Evolutionary conservation across 371 early-diverging fungal genomes (phyloP), one percentile per base, ranked within the genome.

Genomic region (Neoconidiobolus thromboides): DNA sequence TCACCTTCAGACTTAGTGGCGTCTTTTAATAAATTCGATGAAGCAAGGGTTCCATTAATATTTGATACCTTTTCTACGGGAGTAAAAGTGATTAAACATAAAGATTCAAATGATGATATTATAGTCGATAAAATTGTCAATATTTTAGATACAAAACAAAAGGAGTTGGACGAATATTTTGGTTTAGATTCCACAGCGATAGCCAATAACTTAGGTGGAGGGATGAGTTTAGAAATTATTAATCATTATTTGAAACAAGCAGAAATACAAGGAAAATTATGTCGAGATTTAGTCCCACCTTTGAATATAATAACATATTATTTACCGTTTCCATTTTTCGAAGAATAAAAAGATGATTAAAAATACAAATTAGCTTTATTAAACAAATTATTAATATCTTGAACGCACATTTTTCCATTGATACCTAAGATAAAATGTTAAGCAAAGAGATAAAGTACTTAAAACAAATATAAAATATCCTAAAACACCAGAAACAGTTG

Each of bases 341-440:
- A 46, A n/a, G 46, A 6, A 46, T 46, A 46, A 26, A 26, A 26
- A 26, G 26, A 26, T 26, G 26, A 26, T 26, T 26, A 26, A 26
- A 26, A 26, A 26, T 26, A 26, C 26, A 26, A 26, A 26, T 26
- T 26, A 26, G 26, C 26, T 26, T 26, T 26, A 26, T 26, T 26
- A 26, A 26, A 26, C 26, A 26, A 26, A 26, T 26, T 26, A 26
- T 26, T 26, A 26, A 26, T 26, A 26, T 26, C 26, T 26, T 26
- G 26, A 26, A 26, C 26, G 26, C 26, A 26, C 26, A 26, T 51
- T 51, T 5, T 38, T 38, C 52, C 52, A 51, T 51, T 51, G 14
- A n/a, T 14, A 51, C 37, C 52, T 51, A n/a, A 51, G 52, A 38
- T 51, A 51, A 7, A 51, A 38, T n/a, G 52, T 51, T n/a, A 51